These are phyloP conservation scores for Clitoria ternatea DNA, from an alignment of 306 rosid species.

Conservation along the genomic window DNA sequence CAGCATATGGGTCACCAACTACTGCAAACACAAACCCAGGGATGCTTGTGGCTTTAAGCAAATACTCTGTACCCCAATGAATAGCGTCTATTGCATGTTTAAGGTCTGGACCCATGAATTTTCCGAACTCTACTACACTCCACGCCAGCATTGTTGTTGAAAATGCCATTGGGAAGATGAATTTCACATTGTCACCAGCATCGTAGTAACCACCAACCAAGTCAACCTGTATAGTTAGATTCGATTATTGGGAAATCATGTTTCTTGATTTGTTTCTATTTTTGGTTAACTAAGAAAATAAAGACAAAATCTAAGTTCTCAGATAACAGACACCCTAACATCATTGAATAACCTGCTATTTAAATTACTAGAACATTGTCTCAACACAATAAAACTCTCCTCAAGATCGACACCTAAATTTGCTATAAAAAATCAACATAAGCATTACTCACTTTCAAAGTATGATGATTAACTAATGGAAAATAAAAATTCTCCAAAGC, in stretches of 20 bases:
- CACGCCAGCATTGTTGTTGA: constrained; percentile 46
- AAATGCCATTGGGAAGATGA: constrained; percentile 60
- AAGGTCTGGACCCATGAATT: constrained; percentile 32
- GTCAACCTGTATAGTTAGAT: constrained; percentile 30
- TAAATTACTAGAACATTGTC: too few species aligned
- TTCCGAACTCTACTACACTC: constrained; percentile 54
- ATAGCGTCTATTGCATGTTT: constrained; percentile 36
- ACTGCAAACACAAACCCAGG: constrained; percentile 33
- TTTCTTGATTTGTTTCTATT: background rate
- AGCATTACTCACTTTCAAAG: too few species aligned
- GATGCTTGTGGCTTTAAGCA: constrained; percentile 40
- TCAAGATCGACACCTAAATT: too few species aligned
- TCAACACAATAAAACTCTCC: too few species aligned
- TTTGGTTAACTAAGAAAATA: too few species aligned
- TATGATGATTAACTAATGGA: too few species aligned
- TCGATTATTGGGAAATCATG: background rate
- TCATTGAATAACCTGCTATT: too few species aligned
- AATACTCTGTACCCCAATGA: constrained; percentile 48
- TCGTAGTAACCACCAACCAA: constrained; percentile 57
- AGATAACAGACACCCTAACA: too few species aligned
- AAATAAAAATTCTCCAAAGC: too few species aligned
- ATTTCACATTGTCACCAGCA: constrained; percentile 63
- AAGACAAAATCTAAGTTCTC: too few species aligned
- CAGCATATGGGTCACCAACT: constrained; percentile 49
- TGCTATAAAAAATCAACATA: too few species aligned